Base-by-base conservation (phyloP, 352 stramenopile genomes). In the Phytopythium cucurbitacearum region DNA sequence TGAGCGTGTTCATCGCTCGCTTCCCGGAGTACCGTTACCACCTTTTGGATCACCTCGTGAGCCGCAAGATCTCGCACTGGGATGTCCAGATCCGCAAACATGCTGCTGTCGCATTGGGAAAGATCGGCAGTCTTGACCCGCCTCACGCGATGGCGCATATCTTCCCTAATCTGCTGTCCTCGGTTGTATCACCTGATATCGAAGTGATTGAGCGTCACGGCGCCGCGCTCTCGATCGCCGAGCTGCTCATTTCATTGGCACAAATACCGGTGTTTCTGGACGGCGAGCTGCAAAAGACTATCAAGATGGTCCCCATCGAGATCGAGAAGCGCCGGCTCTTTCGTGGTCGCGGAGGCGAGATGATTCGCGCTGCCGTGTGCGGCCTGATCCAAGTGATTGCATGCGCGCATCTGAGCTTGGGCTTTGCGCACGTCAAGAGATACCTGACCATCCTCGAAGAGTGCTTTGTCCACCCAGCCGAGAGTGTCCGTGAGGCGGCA, bases 261-360 rank as follows among this genome's bases (percentile, higher is more conserved):
- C 54, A 80, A 10, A 60, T 84, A 0, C 81, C 81, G 3, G 65
- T 76, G 4, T 88, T 73, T 48, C 64, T 94, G 34, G 71, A 89
- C 51, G 84, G 84, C 2, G 81, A 94, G 42, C 46, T 89, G 7
- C 80, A 91, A 52, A 69, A 70, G 10, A 60, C 73, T 39, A 53
- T 94, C 33, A 94, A 94, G 56, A 69, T 76, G 54, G 54, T 94
- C 38, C 70, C 80, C 3, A 73, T 92, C 39, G 83, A 85, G 28
- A 84, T 99, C 50, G 97, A 99, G 56, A 98, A 98, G 60, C 72
- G 76, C 6, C 81, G 96, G 7, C 65, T 99, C 6, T 99, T 99
- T 64, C 86, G 96, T 56, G 97, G 97, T 8, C 85, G 94, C 11
- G 97, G 97, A 40, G 96, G 97, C 13, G 96, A 99, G 60, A 87